Percentiles rank a stretch among this genome's conserved stretches.
phyloP scores from a whole-genome alignment of 176 grass and related monocot genomes.

The Microstegium vimineum region DNA sequence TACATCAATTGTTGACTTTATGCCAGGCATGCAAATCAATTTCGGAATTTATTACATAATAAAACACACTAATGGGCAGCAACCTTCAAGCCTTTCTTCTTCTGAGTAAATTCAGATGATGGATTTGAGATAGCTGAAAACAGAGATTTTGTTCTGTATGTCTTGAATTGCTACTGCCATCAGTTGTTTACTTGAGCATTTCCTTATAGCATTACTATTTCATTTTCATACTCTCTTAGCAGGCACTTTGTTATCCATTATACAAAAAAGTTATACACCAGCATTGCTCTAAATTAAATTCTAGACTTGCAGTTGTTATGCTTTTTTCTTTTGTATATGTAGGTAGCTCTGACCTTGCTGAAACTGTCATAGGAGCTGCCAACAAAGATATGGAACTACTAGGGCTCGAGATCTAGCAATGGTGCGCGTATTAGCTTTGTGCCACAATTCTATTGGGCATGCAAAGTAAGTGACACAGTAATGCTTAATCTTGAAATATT shows the following conservation, averaged over 20 bases:
- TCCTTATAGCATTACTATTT: neutral
- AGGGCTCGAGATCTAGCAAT: constrained; percentile 78
- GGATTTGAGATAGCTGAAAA: neutral
- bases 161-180: constrained; percentile 8
- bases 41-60: neutral
- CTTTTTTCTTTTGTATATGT: neutral
- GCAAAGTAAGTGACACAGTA: constrained; percentile 64
- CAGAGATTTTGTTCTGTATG: neutral
- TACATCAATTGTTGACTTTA: neutral
- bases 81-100: constrained; percentile 4
- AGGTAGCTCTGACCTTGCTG: constrained; percentile 18
- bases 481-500: neutral
- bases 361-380: constrained; percentile 63
- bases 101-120: neutral
- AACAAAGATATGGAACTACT: constrained; percentile 76
- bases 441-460: constrained; percentile 70
- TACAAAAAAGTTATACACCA: constrained; percentile 15
- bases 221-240: neutral
- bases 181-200: constrained; percentile 9
- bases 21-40: neutral
- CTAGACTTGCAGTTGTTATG: neutral
- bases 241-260: neutral
- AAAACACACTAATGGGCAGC: neutral
- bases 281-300: constrained; percentile 3
- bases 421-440: constrained; percentile 66